Evolutionary conservation across 306 rosid genomes (phyloP).

Genomic region (Cucumis cinereus): DNA sequence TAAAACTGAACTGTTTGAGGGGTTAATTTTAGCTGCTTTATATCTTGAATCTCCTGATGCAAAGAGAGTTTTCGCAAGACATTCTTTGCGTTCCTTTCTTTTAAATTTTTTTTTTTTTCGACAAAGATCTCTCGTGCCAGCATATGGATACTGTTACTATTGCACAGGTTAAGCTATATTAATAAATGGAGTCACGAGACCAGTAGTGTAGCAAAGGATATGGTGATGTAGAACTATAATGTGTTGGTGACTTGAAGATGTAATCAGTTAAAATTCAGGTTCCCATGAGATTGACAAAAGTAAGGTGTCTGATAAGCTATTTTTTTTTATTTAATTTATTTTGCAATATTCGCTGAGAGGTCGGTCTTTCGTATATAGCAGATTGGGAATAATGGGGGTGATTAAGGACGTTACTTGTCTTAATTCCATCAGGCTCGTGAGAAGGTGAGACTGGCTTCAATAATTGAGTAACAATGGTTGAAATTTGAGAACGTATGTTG

Average conservation of each 20-base stretch:
- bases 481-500: background rate
- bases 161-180: slow-evolving; percentile 84
- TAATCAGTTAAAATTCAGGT: background rate
- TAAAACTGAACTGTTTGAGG: slow-evolving; percentile 23
- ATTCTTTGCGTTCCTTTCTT: slow-evolving; percentile 45
- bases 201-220: slow-evolving; percentile 49
- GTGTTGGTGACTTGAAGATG: slow-evolving; percentile 66
- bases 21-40: slow-evolving; percentile 52
- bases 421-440: slow-evolving; percentile 68
- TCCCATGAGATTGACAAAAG: slow-evolving; percentile 86
- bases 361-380: slow-evolving; percentile 18
- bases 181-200: slow-evolving; percentile 92
- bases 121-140: slow-evolving; percentile 71
- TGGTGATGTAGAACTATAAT: slow-evolving; percentile 67
- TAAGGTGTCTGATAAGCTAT: slow-evolving; percentile 43
- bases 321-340: background rate
- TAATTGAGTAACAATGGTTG: slow-evolving; percentile 54
- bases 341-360: background rate
- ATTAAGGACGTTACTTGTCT: slow-evolving; percentile 62
- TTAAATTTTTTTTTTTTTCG: background rate
- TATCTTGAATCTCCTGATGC: slow-evolving; percentile 60
- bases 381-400: slow-evolving; percentile 78
- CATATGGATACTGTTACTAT: slow-evolving; percentile 79
- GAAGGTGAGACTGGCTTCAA: slow-evolving; percentile 57
- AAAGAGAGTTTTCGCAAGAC: slow-evolving; percentile 57